These are phyloP conservation scores for Tolypocladium guangdongense DNA, from an alignment of 2,329 filamentous ascomycete genomes.

Conservation along the genomic window DNA sequence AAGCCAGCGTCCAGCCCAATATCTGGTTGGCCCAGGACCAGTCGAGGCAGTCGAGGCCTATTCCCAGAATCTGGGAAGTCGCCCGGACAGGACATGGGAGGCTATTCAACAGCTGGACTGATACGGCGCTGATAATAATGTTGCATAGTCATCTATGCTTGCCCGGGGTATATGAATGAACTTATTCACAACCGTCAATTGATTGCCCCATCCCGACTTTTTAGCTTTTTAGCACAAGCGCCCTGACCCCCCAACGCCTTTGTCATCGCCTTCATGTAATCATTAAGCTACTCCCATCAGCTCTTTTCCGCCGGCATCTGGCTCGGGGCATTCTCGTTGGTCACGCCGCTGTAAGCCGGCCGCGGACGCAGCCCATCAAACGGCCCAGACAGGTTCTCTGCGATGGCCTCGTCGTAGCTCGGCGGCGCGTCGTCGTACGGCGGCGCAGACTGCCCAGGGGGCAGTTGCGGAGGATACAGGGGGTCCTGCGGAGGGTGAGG, in stretches of 20 bases:
- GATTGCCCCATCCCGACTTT: neutral
- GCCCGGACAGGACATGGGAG: neutral
- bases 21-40: too few relatives aligned
- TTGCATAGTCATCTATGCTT: neutral
- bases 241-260: neutral
- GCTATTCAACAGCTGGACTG: neutral
- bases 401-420: constrained; percentile 89
- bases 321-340: constrained; percentile 48
- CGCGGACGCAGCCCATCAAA: constrained; percentile 51
- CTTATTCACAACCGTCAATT: neutral
- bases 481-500: constrained; percentile 31
- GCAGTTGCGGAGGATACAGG: constrained; percentile 47
- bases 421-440: constrained; percentile 71
- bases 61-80: too few relatives aligned
- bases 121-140: neutral
- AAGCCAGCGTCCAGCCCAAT: too few relatives aligned
- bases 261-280: neutral
- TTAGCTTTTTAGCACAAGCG: neutral
- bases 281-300: constrained; percentile 11
- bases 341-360: constrained; percentile 56
- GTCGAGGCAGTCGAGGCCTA: too few relatives aligned
- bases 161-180: neutral
- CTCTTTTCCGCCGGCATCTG: constrained; percentile 34
- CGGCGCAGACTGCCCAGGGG: constrained; percentile 28
- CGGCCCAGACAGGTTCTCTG: constrained; percentile 58